Percentiles rank a stretch among this genome's conserved stretches.
Conservation (phyloP, 1,284 basidiomycete genomes). For the Gymnopus androsaceus region DNA sequence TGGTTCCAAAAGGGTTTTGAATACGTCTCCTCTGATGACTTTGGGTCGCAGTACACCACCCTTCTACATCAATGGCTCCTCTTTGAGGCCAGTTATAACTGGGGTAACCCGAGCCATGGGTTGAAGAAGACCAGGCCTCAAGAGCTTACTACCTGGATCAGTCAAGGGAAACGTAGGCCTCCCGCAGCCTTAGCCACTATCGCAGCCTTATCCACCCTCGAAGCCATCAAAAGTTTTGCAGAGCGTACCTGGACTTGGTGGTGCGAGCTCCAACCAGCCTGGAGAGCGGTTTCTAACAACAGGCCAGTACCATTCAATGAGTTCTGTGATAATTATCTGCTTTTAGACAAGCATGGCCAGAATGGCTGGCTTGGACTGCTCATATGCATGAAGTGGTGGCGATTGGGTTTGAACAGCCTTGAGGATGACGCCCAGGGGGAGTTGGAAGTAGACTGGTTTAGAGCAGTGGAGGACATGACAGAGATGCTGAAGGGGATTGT, state of each 20-base stretch:
- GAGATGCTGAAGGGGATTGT: neutral
- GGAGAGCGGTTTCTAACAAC: neutral
- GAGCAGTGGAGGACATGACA: neutral
- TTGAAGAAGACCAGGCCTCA: neutral
- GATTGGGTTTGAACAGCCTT: neutral
- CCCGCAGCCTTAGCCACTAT: neutral
- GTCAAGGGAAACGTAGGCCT: no score
- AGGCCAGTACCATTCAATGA: neutral
- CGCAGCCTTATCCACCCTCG: neutral
- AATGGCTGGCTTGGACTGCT: constrained; percentile 1
- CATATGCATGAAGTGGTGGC: constrained; percentile 4
- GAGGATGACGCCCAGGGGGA: neutral
- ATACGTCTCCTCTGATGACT: neutral
- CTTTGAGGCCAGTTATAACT: neutral
- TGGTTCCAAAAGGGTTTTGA: neutral
- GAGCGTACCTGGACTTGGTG: neutral
- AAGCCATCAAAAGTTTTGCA: neutral
- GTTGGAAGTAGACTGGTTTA: neutral
- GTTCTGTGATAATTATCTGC: neutral
- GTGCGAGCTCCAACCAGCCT: neutral
- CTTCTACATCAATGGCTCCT: neutral
- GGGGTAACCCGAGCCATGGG: neutral
- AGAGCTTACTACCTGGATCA: neutral
- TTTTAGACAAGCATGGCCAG: neutral
- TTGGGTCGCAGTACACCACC: neutral